Conservation (phyloP, 306 rosid species). For the Quercus ilex region DNA sequence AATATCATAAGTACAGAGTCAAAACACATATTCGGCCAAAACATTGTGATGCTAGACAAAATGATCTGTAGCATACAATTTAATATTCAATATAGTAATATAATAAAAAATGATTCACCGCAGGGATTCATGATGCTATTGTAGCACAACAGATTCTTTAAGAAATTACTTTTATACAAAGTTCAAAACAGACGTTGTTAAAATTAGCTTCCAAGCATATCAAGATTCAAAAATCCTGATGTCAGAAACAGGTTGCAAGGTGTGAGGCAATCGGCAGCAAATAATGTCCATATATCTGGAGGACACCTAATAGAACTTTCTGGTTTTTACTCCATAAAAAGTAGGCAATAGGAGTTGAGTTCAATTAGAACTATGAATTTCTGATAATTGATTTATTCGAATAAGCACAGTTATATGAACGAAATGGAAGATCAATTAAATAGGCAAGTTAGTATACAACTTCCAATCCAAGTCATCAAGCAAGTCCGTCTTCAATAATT, state of each 20-base stretch:
- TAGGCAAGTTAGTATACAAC: background rate
- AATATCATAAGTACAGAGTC: background rate
- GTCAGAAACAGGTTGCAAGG: background rate
- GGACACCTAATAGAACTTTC: background rate
- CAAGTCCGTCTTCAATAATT: background rate
- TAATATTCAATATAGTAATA: background rate
- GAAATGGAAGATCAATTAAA: background rate
- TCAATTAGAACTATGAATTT: background rate
- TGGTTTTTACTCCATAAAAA: background rate
- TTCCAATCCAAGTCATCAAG: background rate
- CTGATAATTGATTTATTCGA: background rate
- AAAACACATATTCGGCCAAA: background rate
- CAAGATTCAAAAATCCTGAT: background rate
- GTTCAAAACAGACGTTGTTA: background rate
- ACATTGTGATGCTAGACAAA: background rate
- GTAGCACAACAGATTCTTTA: background rate
- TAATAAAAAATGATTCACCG: background rate
- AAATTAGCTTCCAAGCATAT: background rate
- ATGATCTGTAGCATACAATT: slow-evolving; percentile 8
- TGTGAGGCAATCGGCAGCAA: background rate
- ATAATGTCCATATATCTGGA: background rate
- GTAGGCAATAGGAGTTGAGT: background rate
- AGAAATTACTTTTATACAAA: background rate
- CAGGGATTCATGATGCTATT: background rate
- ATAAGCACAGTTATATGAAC: background rate